These are phyloP conservation scores for Ilyonectria mors-panacis DNA, from an alignment of 2,329 filamentous ascomycete genomes.

Conservation along the genomic window DNA sequence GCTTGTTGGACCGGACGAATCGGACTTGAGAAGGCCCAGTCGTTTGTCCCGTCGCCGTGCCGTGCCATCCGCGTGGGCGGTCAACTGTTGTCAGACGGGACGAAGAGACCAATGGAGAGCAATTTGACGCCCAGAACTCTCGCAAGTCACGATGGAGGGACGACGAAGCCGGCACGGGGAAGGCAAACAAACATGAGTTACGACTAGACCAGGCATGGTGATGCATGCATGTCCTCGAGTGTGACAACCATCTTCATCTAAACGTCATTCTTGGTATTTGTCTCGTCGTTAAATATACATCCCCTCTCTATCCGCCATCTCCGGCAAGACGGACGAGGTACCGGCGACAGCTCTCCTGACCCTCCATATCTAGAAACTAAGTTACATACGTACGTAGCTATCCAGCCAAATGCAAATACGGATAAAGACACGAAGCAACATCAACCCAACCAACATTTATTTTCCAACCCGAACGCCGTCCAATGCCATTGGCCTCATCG, in stretches of 20 bases:
- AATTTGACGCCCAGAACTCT: not conserved
- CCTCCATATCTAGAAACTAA: conserved; percentile 17
- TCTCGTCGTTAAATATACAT: conserved; percentile 32
- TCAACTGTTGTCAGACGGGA: not conserved
- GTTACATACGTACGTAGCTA: conserved; percentile 32
- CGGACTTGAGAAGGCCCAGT: not conserved
- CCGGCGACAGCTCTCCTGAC: conserved; percentile 2
- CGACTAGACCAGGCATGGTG: not conserved
- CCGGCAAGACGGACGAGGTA: conserved; percentile 14
- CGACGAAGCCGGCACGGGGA: not conserved
- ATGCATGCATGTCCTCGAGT: not conserved
- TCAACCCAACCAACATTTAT: conserved; percentile 38
- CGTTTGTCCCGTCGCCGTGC: not conserved
- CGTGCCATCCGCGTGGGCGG: not conserved
- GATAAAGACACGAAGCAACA: conserved; percentile 31
- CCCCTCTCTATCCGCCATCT: conserved; percentile 11
- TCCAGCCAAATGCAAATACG: conserved; percentile 29
- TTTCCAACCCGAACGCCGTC: conserved; percentile 49
- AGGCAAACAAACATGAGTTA: not conserved
- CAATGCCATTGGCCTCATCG: conserved; percentile 59
- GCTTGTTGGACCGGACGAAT: conserved; percentile 19
- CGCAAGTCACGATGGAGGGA: not conserved
- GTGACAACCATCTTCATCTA: conserved; percentile 4
- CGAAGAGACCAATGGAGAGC: not conserved
- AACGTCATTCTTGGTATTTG: conserved; percentile 22